A percentile compares a stretch with the other conserved stretches of the same genome.
Conservation (phyloP, 2,329 filamentous ascomycete species). For the Cordyceps cateniannulata region DNA sequence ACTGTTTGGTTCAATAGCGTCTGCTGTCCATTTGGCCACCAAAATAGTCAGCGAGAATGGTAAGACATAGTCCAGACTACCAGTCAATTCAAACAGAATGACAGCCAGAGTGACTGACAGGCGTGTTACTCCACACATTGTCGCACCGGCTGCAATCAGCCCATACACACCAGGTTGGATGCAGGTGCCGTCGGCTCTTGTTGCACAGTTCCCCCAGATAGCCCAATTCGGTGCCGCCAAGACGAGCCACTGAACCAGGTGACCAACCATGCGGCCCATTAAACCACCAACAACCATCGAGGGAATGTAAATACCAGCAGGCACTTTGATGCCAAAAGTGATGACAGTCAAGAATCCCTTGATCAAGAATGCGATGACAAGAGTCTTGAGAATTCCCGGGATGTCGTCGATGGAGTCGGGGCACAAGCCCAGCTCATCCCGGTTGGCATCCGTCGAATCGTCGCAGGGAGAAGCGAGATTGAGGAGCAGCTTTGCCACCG, state of each 20-base stretch:
- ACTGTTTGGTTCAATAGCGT: slow-evolving; percentile 87
- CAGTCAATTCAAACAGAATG: slow-evolving; percentile 92
- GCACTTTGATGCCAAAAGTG: slow-evolving; percentile 94
- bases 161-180: slow-evolving; percentile 97
- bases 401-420: slow-evolving; percentile 68
- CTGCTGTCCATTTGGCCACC: slow-evolving; percentile 96
- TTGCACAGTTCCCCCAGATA: slow-evolving; percentile 69
- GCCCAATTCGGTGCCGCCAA: slow-evolving; percentile 64
- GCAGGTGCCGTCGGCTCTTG: slow-evolving; percentile 67
- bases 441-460: slow-evolving; percentile 50
- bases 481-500: slow-evolving; percentile 84
- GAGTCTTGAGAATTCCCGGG: slow-evolving; percentile 63
- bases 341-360: slow-evolving; percentile 84
- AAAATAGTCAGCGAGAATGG: slow-evolving; percentile 90
- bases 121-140: slow-evolving; percentile 95
- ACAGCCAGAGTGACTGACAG: slow-evolving; percentile 90
- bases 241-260: slow-evolving; percentile 75
- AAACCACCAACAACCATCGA: slow-evolving; percentile 98
- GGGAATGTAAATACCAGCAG: slow-evolving; percentile 93
- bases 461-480: slow-evolving; percentile 88
- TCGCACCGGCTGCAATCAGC: slow-evolving; percentile 87
- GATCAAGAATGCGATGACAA: slow-evolving; percentile 76
- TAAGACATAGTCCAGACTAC: slow-evolving; percentile 88
- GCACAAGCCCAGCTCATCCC: slow-evolving; percentile 69
- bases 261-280: slow-evolving; percentile 81